These are phyloP conservation scores for Combretum micranthum DNA, from an alignment of 345 rosid genomes.

Conservation along the genomic window DNA sequence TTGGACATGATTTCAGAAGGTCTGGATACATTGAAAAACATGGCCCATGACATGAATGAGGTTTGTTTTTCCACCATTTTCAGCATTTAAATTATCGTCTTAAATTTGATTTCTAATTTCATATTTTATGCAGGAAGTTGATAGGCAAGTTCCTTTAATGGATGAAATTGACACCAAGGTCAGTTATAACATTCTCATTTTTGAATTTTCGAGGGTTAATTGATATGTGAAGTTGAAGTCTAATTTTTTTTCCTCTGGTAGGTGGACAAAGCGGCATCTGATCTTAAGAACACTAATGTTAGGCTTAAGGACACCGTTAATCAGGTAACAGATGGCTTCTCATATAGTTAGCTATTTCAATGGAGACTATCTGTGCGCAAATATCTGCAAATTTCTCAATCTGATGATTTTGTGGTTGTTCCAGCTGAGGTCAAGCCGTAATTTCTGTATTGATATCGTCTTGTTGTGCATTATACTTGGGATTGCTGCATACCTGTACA, in stretches of 20 bases:
- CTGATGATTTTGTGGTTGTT: constrained; percentile 21
- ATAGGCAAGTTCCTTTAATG: constrained; percentile 95
- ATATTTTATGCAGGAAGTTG: constrained; percentile 63
- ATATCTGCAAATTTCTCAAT: constrained; percentile 11
- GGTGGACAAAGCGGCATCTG: constrained; percentile 94
- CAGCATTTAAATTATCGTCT: too few relatives aligned
- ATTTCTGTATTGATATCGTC: constrained; percentile 93
- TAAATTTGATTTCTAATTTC: not conserved
- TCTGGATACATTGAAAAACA: constrained; percentile 85
- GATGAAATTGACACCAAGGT: constrained; percentile 98
- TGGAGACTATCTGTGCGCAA: constrained; percentile 9
- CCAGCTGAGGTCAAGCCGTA: constrained; percentile 96
- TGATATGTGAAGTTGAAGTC: constrained; percentile 1
- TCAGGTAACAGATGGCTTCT: constrained; percentile 48
- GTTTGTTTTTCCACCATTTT: constrained; percentile 20
- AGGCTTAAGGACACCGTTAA: constrained; percentile 92
- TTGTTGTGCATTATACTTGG: constrained; percentile 83
- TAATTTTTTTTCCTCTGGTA: constrained; percentile 13
- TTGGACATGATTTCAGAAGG: constrained; percentile 91
- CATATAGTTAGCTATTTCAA: constrained; percentile 5
- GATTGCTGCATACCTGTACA: constrained; percentile 97
- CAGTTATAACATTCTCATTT: constrained; percentile 10
- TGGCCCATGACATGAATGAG: constrained; percentile 99
- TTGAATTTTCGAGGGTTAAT: constrained; percentile 6
- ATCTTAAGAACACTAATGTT: constrained; percentile 93